phyloP scores from a whole-genome alignment of 2,329 filamentous ascomycete genomes.

The Penicillium verrucosum region DNA sequence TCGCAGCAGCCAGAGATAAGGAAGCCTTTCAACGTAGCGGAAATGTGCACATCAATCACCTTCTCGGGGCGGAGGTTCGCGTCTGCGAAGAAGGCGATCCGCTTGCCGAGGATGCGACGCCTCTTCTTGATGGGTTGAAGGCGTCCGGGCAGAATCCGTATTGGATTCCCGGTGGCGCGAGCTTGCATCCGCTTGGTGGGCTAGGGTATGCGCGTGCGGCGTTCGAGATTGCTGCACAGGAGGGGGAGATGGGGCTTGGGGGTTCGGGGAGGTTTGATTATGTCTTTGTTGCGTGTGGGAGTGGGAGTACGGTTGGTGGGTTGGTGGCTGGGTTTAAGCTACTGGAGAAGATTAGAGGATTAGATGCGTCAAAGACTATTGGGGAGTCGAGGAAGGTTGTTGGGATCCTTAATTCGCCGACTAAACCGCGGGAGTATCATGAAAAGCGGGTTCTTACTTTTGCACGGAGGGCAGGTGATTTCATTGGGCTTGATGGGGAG shows the following conservation, averaged over 20 bases:
- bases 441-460: constrained; percentile 30
- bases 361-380: background rate
- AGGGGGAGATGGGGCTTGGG: constrained; percentile 15
- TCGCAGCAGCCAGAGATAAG: constrained; percentile 17
- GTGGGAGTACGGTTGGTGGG: constrained; percentile 36
- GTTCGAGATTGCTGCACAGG: constrained; percentile 33
- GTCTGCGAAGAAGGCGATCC: constrained; percentile 56
- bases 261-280: constrained; percentile 31
- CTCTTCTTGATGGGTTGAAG: constrained; percentile 25
- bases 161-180: constrained; percentile 38
- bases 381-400: constrained; percentile 25
- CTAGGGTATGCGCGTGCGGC: constrained; percentile 35
- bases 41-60: constrained; percentile 29
- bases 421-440: constrained; percentile 29
- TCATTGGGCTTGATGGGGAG: constrained; percentile 30
- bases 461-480: constrained; percentile 24
- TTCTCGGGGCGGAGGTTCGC: constrained; percentile 45
- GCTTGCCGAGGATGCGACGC: constrained; percentile 15
- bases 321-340: constrained; percentile 36
- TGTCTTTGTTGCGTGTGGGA: constrained; percentile 38
- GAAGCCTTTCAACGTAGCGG: constrained; percentile 23
- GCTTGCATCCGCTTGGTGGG: constrained; percentile 33
- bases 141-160: constrained; percentile 24
- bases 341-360: constrained; percentile 21
- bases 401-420: constrained; percentile 35